Evolutionary conservation across 148 eudicot species (phyloP).

Genomic region (Hydrangea macrophylla): DNA sequence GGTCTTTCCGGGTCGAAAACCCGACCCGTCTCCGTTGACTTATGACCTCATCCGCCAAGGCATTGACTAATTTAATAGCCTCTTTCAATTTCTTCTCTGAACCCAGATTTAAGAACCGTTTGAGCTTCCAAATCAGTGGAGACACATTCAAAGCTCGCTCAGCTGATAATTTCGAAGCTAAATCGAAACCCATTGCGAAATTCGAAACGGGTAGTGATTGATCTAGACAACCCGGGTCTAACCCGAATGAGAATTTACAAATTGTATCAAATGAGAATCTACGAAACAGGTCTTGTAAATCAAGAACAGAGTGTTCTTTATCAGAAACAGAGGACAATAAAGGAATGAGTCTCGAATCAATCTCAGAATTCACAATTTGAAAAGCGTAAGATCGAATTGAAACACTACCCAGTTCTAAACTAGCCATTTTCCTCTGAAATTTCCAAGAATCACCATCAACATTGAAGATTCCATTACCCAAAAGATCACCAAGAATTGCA

Average conservation of each 20-base stretch:
- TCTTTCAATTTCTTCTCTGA: conserved; percentile 36
- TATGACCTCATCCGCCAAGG: conserved; percentile 36
- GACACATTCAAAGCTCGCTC: conserved; percentile 35
- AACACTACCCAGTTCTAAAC: conserved; percentile 48
- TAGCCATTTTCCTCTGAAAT: conserved; percentile 51
- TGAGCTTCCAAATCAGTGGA: conserved; percentile 43
- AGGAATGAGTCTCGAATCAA: conserved; percentile 27
- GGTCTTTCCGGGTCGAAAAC: conserved; percentile 23
- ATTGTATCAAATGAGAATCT: conserved; percentile 48
- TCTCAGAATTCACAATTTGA: conserved; percentile 33
- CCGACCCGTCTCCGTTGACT: conserved; percentile 26
- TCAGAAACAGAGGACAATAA: conserved; percentile 1
- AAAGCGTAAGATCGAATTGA: conserved; percentile 43
- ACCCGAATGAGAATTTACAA: conserved; percentile 51
- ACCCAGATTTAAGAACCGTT: conserved; percentile 40
- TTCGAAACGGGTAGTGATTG: conserved; percentile 24
- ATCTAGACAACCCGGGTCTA: conserved; percentile 29
- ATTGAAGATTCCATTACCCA: conserved; percentile 52
- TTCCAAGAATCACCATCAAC: conserved; percentile 58
- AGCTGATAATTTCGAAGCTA: conserved; percentile 42
- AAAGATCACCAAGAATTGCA: conserved; percentile 42
- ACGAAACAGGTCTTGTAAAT: conserved; percentile 46
- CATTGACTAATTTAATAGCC: conserved; percentile 36
- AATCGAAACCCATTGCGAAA: conserved; percentile 45
- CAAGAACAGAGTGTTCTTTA: neutral